Evolutionary conservation across 331 rosid species (phyloP).

Genomic region (Cucumis variabilis): DNA sequence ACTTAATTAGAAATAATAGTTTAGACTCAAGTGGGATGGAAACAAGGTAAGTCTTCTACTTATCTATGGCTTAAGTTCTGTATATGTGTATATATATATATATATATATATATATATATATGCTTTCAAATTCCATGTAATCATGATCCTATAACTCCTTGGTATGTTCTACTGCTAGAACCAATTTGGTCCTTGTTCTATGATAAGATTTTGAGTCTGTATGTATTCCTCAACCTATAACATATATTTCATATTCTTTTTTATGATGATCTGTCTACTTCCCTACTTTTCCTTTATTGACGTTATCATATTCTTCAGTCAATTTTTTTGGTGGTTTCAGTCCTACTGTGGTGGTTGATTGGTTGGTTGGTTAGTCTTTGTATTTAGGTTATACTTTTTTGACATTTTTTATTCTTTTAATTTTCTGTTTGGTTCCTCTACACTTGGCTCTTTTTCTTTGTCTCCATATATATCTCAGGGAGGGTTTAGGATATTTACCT

Average conservation of each 20-base stretch:
- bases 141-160: not conserved
- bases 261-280: not conserved
- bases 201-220: not conserved
- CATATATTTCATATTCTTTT: not conserved
- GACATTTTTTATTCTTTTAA: not conserved
- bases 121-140: conserved; percentile 7
- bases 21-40: no score
- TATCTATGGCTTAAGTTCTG: no score
- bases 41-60: no score
- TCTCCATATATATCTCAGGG: not conserved
- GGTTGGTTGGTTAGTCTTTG: not conserved
- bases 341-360: not conserved
- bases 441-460: not conserved
- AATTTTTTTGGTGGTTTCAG: not conserved
- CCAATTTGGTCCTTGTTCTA: not conserved
- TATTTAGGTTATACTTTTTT: not conserved
- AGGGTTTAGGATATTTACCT: no score
- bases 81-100: no score
- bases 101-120: no score
- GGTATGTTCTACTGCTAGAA: not conserved
- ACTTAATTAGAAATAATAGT: no score
- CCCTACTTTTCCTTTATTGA: not conserved
- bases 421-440: no score
- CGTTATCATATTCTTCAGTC: not conserved
- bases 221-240: not conserved